Evolutionary conservation across 2,329 filamentous ascomycete genomes (phyloP).

Genomic region (Basipetospora chlamydospora): DNA sequence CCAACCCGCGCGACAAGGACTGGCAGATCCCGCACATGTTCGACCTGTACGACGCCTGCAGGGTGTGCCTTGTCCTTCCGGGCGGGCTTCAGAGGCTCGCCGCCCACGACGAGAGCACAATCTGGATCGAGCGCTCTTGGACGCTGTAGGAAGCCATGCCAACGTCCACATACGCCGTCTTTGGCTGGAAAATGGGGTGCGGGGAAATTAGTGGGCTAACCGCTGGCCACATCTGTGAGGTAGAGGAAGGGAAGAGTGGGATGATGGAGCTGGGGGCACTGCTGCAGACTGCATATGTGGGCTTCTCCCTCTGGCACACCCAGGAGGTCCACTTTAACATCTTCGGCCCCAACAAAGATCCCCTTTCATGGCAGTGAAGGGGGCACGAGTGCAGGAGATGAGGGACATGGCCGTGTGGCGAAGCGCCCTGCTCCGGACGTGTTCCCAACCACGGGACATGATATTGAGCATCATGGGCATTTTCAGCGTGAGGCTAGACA

Average conservation of each 20-base stretch:
- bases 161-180: background rate
- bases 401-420: background rate
- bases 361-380: background rate
- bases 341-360: background rate
- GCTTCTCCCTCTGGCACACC: too few relatives aligned
- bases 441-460: constrained; percentile 8
- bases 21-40: constrained; percentile 13
- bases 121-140: constrained; percentile 12
- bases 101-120: constrained; percentile 7
- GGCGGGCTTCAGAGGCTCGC: constrained; percentile 10
- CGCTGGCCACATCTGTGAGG: constrained; percentile 7
- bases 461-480: constrained; percentile 10
- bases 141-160: constrained; percentile 13
- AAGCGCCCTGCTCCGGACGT: background rate
- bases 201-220: background rate
- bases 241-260: too few relatives aligned
- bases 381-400: background rate
- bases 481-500: constrained; percentile 7
- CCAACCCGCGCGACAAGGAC: constrained; percentile 8
- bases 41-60: constrained; percentile 9
- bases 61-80: constrained; percentile 10
- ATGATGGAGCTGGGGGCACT: too few relatives aligned
- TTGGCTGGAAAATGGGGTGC: background rate
- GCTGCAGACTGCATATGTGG: too few relatives aligned
- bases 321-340: background rate